These are phyloP conservation scores for Cylindrodendrum hubeiense DNA, from an alignment of 2,329 filamentous ascomycete genomes.

Conservation along the genomic window DNA sequence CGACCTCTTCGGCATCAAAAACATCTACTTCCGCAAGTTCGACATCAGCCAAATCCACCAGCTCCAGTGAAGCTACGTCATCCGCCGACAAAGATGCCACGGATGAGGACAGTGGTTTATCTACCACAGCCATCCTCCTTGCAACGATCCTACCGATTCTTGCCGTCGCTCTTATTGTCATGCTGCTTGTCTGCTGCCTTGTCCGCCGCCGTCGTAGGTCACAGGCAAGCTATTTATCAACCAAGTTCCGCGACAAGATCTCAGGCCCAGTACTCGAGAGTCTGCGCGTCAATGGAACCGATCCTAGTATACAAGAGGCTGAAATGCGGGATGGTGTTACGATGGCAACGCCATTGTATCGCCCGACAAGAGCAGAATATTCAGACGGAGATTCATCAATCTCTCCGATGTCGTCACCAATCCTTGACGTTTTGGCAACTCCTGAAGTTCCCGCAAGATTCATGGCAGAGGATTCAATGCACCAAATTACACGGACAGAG, in stretches of 20 bases:
- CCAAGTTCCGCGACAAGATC: slow-evolving; percentile 48
- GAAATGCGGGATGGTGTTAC: slow-evolving; percentile 29
- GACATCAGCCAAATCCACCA: slow-evolving; percentile 38
- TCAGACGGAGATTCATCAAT: slow-evolving; percentile 42
- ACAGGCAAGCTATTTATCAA: slow-evolving; percentile 44
- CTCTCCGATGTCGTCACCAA: slow-evolving; percentile 45
- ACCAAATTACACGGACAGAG: slow-evolving; percentile 32
- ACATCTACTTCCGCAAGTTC: slow-evolving; percentile 40
- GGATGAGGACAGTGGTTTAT: slow-evolving; percentile 40
- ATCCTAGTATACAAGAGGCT: slow-evolving; percentile 38
- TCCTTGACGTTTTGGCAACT: slow-evolving; percentile 37
- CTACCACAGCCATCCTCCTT: slow-evolving; percentile 53
- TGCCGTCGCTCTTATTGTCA: slow-evolving; percentile 48
- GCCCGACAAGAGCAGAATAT: slow-evolving; percentile 34
- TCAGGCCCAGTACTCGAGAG: slow-evolving; percentile 48
- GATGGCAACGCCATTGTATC: slow-evolving; percentile 24
- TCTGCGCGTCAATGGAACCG: slow-evolving; percentile 44
- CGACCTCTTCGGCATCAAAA: slow-evolving; percentile 31
- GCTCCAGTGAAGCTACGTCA: slow-evolving; percentile 35
- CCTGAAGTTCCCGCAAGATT: slow-evolving; percentile 42
- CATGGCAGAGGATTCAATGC: slow-evolving; percentile 41
- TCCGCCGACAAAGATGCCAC: slow-evolving; percentile 25
- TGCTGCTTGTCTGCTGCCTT: slow-evolving; percentile 50
- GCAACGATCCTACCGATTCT: slow-evolving; percentile 60
- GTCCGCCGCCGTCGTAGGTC: slow-evolving; percentile 49